phyloP scores from a whole-genome alignment of 257 asterid genomes.

The Coffea eugenioides region DNA sequence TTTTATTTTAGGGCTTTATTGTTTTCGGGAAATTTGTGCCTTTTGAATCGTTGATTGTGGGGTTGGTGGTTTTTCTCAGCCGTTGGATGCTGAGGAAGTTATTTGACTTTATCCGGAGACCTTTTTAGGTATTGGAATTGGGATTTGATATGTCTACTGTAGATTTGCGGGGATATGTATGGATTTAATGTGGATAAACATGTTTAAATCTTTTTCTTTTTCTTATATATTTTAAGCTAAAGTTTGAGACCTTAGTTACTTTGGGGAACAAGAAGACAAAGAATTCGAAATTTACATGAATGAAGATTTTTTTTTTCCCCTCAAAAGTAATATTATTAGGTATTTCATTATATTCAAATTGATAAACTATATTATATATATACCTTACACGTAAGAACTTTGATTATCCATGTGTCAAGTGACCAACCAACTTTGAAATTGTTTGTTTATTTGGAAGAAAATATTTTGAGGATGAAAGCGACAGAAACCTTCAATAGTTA shows the following conservation, averaged over 20 bases:
- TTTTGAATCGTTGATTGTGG: background rate
- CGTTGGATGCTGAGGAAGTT: constrained; percentile 16
- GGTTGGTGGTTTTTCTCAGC: constrained; percentile 12
- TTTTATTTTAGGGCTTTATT: background rate
- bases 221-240: background rate
- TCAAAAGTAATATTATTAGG: no score
- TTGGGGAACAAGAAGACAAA: no score
- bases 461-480: no score
- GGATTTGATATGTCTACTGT: background rate
- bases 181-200: background rate
- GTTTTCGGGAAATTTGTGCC: background rate
- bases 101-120: background rate
- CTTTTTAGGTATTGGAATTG: background rate
- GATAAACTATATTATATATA: no score
- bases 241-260: background rate
- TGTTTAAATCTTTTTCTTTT: background rate
- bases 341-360: no score
- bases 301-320: no score
- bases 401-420: no score
- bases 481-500: background rate
- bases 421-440: background rate
- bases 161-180: background rate
- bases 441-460: background rate
- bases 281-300: no score
- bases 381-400: no score